Conservation (phyloP, 2,329 filamentous ascomycete genomes). For the Colletotrichum falcatum region DNA sequence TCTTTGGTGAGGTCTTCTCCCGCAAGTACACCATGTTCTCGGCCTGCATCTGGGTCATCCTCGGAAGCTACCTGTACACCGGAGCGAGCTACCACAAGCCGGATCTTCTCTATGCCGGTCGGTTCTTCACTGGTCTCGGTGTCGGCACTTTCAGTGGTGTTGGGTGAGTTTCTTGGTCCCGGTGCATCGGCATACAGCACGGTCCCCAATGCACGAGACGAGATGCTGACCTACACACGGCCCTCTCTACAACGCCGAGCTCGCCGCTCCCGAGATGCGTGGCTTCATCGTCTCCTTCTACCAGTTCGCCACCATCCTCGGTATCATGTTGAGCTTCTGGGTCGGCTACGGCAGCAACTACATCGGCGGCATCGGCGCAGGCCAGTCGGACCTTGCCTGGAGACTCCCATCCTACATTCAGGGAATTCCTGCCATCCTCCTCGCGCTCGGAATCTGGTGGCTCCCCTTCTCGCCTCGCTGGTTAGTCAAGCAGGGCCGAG, state of each 20-base stretch:
- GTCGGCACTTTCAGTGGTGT: conserved; percentile 61
- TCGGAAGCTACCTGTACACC: conserved; percentile 59
- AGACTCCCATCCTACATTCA: conserved; percentile 60
- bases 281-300: conserved; percentile 75
- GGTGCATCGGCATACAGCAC: not conserved
- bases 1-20: conserved; percentile 62
- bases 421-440: conserved; percentile 52
- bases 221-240: conserved; percentile 22
- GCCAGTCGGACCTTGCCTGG: conserved; percentile 57
- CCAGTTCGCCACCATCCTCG: conserved; percentile 71
- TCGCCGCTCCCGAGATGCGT: conserved; percentile 72
- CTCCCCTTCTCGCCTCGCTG: conserved; percentile 55
- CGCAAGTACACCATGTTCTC: conserved; percentile 65
- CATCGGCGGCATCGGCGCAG: conserved; percentile 59
- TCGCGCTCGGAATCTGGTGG: conserved; percentile 53
- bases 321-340: conserved; percentile 65
- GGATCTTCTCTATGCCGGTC: conserved; percentile 58
- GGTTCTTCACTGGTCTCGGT: conserved; percentile 62
- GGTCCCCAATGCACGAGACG: rapidly evolving
- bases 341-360: conserved; percentile 59
- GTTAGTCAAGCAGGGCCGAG: conserved; percentile 52
- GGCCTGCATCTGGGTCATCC: conserved; percentile 59
- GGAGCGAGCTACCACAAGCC: conserved; percentile 56
- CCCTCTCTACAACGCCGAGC: conserved; percentile 63
- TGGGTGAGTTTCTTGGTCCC: conserved; percentile 41